phyloP scores from a whole-genome alignment of 805 yeast genomes.

The Hanseniaspora thailandica region DNA sequence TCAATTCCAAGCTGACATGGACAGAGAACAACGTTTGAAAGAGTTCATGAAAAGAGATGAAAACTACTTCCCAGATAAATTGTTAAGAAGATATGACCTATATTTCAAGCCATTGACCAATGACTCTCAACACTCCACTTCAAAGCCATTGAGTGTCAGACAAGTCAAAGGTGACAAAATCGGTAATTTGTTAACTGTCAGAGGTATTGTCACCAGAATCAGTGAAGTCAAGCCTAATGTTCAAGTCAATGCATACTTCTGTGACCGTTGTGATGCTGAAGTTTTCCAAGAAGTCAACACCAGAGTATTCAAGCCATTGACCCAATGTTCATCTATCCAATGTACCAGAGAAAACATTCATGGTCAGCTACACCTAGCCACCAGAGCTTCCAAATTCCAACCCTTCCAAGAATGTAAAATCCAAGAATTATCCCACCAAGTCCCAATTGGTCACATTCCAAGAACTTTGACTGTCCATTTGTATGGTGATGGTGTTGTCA shows the following conservation, averaged over 20 bases:
- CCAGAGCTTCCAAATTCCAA: slow-evolving; percentile 89
- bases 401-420: slow-evolving; percentile 92
- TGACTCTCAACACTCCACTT: slow-evolving; percentile 22
- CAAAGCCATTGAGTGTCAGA: slow-evolving; percentile 63
- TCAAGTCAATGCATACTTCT: slow-evolving; percentile 84
- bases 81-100: slow-evolving; percentile 74
- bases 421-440: slow-evolving; percentile 91
- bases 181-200: slow-evolving; percentile 77
- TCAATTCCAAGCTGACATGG: slow-evolving; percentile 19
- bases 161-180: slow-evolving; percentile 72
- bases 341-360: slow-evolving; percentile 69
- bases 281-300: slow-evolving; percentile 88
- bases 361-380: slow-evolving; percentile 83
- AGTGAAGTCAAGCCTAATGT: slow-evolving; percentile 93
- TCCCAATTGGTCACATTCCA: slow-evolving; percentile 97
- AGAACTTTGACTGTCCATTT: slow-evolving; percentile 74
- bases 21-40: slow-evolving; percentile 20
- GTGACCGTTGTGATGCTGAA: slow-evolving; percentile 95
- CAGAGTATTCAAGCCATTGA: slow-evolving; percentile 73
- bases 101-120: slow-evolving; percentile 72
- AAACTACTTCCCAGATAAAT: slow-evolving; percentile 67
- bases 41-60: slow-evolving; percentile 30
- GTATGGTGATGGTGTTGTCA: slow-evolving; percentile 72
- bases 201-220: slow-evolving; percentile 91
- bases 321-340: slow-evolving; percentile 71